Base-by-base conservation (phyloP, 352 stramenopile genomes). In the Pythium periplocum region DNA sequence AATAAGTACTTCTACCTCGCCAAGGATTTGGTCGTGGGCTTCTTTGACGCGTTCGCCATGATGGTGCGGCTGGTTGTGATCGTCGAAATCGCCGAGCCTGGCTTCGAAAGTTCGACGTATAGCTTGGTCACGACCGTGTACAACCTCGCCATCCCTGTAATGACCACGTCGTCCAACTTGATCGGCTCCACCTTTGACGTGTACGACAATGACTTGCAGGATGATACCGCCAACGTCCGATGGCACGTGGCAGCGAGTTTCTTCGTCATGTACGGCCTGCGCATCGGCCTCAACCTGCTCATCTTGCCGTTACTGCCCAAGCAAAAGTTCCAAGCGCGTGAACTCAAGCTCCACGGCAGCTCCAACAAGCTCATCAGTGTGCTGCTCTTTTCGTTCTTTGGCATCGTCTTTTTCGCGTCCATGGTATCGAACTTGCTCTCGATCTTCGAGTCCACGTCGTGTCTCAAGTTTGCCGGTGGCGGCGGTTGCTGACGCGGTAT, bases 71-170 rank as follows among this genome's bases (percentile, higher is more conserved):
- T 86, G 50, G 69, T 87, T n/a, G 76, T 87, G 34, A 83, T 86
- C 11, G 73, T 93, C 31, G 73, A 93, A 54, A 86, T 93, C 47
- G 75, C 78, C 3, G 81, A 91, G 48, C 66, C 78, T 4, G 77
- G 78, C 1, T 75, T 82, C n/a, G 83, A 93, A 57, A 88, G 78
- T 57, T 81, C 78, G 30, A 87, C 77, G 4, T 93, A 93, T 55
- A 75, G 71, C 2, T 61, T 91, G 12, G 68, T 91, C 45, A 93
- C 83, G 46, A 89, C 80, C 1, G 71, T 86, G 9, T 77, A 82
- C 69, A 93, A 90, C 55, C 71, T 91, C 32, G 78, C 79, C 4
- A 70, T 79, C 7, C 83, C 81, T 4, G 70, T 89, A 12, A 72
- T 78, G 34, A 75, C 59, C 7, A 63, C 75, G 10, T 44, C 82